Evolutionary conservation across 1,284 basidiomycete genomes (phyloP).

Genomic region (Marasmius tenuissimus): DNA sequence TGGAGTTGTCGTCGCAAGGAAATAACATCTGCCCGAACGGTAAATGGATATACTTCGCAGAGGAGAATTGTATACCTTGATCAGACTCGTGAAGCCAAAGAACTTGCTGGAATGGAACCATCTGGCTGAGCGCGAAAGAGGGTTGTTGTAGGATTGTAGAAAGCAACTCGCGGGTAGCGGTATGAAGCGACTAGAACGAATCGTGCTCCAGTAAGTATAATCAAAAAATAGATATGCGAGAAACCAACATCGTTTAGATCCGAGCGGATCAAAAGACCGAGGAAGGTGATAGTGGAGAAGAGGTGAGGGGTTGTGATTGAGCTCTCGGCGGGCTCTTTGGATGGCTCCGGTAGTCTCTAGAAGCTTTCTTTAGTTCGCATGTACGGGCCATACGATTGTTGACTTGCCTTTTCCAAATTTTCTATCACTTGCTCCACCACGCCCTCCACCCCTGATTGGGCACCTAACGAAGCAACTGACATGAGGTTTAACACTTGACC

Average conservation of each 20-base stretch:
- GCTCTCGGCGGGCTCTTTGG: not conserved
- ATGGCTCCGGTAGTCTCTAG: not conserved
- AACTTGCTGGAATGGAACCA: constrained; percentile 55
- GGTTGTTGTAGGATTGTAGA: constrained; percentile 32
- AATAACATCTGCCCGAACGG: constrained; percentile 26
- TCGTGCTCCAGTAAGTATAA: not conserved
- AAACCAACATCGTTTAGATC: not conserved
- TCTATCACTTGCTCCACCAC: constrained; percentile 9
- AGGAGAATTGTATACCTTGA: constrained; percentile 23
- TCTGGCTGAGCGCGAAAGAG: constrained; percentile 35
- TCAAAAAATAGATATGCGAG: not conserved
- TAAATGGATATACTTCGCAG: no score
- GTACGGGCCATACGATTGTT: not conserved
- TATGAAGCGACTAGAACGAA: constrained; percentile 7
- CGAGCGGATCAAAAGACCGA: not conserved
- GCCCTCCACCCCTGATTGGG: constrained; percentile 13
- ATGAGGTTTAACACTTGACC: constrained; percentile 40
- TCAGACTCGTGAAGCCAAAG: constrained; percentile 46
- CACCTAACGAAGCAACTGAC: constrained; percentile 35
- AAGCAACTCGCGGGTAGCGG: constrained; percentile 31
- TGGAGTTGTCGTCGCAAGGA: constrained; percentile 32
- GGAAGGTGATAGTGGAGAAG: not conserved
- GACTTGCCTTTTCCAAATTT: constrained; percentile 8
- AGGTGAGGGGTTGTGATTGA: not conserved
- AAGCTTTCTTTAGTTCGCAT: no score